These are phyloP conservation scores for Pelargonium nanum DNA, from an alignment of 345 rosid genomes.

Conservation along the genomic window DNA sequence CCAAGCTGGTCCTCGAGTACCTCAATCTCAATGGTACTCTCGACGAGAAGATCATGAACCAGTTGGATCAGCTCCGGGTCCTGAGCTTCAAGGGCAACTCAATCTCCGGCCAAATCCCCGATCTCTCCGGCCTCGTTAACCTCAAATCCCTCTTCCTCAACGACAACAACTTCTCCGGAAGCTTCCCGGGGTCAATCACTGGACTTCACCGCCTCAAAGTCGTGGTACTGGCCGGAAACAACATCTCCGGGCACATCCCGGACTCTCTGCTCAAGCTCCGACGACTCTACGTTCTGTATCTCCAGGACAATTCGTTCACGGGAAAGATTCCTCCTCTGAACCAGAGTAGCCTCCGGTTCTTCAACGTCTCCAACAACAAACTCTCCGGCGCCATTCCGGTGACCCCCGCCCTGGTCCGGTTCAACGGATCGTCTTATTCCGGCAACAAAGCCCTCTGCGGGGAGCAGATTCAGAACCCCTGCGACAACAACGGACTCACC, in stretches of 20 bases:
- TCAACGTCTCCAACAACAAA: constrained; percentile 68
- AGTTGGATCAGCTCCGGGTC: constrained; percentile 74
- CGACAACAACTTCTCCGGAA: constrained; percentile 61
- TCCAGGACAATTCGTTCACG: constrained; percentile 51
- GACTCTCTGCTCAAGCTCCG: constrained; percentile 42
- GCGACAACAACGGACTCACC: constrained; percentile 16
- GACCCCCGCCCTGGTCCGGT: constrained; percentile 57
- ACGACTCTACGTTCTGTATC: constrained; percentile 46
- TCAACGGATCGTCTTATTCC: constrained; percentile 47
- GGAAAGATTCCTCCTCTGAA: constrained; percentile 65
- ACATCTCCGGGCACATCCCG: constrained; percentile 59
- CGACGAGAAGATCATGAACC: constrained; percentile 38
- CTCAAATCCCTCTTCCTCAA: constrained; percentile 74
- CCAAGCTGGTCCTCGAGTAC: constrained; percentile 70
- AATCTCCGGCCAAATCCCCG: constrained; percentile 62
- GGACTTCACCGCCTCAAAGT: constrained; percentile 67
- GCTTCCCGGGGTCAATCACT: constrained; percentile 55
- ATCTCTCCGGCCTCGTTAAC: constrained; percentile 52
- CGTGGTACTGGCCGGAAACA: constrained; percentile 44
- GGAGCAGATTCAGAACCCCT: constrained; percentile 46
- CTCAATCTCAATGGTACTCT: constrained; percentile 57
- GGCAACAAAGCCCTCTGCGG: constrained; percentile 69
- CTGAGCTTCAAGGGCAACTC: constrained; percentile 81
- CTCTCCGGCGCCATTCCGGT: constrained; percentile 69
- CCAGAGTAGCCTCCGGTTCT: constrained; percentile 68